Evolutionary conservation across 1,284 basidiomycete species (phyloP).

Genomic region (Sphaerobolus stellatus): DNA sequence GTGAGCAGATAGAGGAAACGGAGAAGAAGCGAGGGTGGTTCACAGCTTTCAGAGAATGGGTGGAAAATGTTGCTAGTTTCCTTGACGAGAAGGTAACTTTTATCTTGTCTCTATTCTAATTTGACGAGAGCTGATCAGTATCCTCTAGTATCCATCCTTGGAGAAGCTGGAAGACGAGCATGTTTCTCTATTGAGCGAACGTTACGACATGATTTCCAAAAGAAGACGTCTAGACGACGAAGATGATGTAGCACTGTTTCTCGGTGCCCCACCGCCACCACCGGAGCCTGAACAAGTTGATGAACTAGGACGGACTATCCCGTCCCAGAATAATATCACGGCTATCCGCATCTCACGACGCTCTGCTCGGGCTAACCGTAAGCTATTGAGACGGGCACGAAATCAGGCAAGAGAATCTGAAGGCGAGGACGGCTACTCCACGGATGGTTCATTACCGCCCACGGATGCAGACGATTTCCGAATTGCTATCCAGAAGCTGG

Average conservation of each 20-base stretch:
- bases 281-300: conserved; percentile 51
- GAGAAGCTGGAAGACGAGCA: conserved; percentile 87
- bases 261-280: conserved; percentile 53
- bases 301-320: conserved; percentile 60
- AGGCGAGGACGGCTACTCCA: conserved; percentile 83
- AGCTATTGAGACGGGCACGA: conserved; percentile 36
- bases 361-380: conserved; percentile 37
- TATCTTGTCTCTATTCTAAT: background rate
- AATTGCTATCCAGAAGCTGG: conserved; percentile 59
- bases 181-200: conserved; percentile 71
- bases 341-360: conserved; percentile 47
- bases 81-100: conserved; percentile 83
- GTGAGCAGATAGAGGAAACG: conserved; percentile 74
- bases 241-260: conserved; percentile 78
- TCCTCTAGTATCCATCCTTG: conserved; percentile 71
- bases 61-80: conserved; percentile 85
- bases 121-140: conserved; percentile 10
- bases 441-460: conserved; percentile 71
- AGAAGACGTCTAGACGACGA: conserved; percentile 73
- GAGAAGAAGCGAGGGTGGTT: conserved; percentile 90
- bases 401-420: conserved; percentile 25
- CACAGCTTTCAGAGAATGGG: conserved; percentile 78
- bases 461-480: conserved; percentile 71
- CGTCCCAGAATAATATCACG: conserved; percentile 51
- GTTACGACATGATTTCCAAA: conserved; percentile 63